Evolutionary conservation across 352 stramenopile species (phyloP).

Genomic region (Phytophthora fragariaefolia): DNA sequence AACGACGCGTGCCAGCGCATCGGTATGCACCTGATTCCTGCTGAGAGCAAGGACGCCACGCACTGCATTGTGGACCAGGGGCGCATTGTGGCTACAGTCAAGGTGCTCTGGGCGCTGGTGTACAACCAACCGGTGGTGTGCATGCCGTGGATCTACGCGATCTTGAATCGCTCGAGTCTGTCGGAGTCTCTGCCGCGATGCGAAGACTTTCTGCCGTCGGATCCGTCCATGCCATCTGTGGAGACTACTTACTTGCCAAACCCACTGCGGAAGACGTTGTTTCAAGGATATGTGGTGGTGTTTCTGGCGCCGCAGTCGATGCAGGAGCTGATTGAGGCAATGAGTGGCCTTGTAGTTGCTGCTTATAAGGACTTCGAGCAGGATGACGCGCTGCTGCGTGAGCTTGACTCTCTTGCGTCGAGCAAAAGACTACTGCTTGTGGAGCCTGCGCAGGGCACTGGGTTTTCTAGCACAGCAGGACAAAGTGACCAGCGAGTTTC

Average conservation of each 20-base stretch:
- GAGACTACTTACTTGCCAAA: constrained; percentile 79
- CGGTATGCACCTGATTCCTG: constrained; percentile 79
- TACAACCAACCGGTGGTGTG: constrained; percentile 86
- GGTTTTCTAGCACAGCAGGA: constrained; percentile 60
- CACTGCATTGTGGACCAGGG: constrained; percentile 90
- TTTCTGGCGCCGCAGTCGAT: constrained; percentile 81
- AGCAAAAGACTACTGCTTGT: constrained; percentile 70
- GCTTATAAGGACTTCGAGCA: constrained; percentile 64
- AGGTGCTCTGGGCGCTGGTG: constrained; percentile 88
- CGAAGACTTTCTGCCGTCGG: constrained; percentile 74
- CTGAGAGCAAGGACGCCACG: constrained; percentile 67
- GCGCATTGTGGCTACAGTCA: constrained; percentile 81
- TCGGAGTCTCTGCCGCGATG: constrained; percentile 77
- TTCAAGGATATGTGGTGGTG: constrained; percentile 71
- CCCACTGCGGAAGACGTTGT: constrained; percentile 78
- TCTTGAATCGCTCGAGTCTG: constrained; percentile 76
- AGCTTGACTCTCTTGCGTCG: constrained; percentile 56
- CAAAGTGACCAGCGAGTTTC: constrained; percentile 53
- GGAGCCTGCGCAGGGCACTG: constrained; percentile 53
- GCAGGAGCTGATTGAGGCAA: constrained; percentile 76
- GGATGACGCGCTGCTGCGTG: constrained; percentile 61
- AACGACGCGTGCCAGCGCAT: constrained; percentile 81
- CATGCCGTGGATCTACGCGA: constrained; percentile 81
- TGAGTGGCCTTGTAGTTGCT: constrained; percentile 71
- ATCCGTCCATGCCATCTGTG: constrained; percentile 60